A percentile compares a stretch with the other conserved stretches of the same genome.
Evolutionary conservation across 140 eudicot species (phyloP).

Genomic region (Stevia rebaudiana): DNA sequence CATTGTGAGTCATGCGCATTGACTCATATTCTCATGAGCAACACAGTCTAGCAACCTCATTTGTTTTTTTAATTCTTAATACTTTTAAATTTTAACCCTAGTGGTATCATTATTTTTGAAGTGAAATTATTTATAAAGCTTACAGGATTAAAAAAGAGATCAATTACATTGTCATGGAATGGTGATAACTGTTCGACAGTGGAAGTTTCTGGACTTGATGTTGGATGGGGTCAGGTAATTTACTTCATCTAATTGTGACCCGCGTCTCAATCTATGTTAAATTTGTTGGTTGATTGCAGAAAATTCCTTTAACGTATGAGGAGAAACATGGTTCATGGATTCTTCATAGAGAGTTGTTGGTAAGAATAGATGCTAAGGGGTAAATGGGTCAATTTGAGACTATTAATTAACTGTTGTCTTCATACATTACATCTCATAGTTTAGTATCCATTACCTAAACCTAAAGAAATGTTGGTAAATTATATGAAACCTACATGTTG

Average conservation of each 20-base stretch:
- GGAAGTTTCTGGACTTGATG: constrained; percentile 88
- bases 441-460: not conserved
- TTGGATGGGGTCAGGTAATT: constrained; percentile 94
- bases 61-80: not conserved
- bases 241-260: not conserved
- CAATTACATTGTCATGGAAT: constrained; percentile 62
- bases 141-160: constrained; percentile 67
- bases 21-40: constrained; percentile 5
- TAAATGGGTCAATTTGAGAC: not conserved
- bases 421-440: not conserved
- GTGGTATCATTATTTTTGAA: constrained; percentile 11
- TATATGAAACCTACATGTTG: not conserved
- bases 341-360: constrained; percentile 75
- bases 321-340: constrained; percentile 60
- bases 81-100: not conserved
- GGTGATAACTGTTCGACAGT: constrained; percentile 58
- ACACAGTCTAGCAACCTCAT: not conserved
- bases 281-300: constrained; percentile 38
- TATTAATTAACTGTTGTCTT: not conserved
- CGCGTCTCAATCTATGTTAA: not conserved
- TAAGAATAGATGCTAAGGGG: constrained; percentile 4
- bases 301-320: constrained; percentile 53
- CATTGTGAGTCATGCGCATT: constrained; percentile 57
- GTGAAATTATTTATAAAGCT: constrained; percentile 42
- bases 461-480: no score